Evolutionary conservation across 2,329 filamentous ascomycete species (phyloP).

Genomic region (Apiospora hydei): DNA sequence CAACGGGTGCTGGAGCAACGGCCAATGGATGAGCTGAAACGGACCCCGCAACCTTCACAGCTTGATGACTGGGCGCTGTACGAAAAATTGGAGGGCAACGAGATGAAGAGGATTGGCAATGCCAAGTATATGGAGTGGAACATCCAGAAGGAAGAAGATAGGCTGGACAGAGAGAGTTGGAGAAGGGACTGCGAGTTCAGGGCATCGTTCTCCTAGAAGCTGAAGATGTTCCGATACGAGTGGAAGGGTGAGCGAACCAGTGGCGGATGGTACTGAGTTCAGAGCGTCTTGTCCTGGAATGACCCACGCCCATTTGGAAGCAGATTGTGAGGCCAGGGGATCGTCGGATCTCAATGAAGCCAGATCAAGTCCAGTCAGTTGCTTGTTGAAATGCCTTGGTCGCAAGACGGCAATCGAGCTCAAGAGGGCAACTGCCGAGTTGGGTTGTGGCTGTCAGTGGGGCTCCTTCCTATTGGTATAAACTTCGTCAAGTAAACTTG

Average conservation of each 20-base stretch:
- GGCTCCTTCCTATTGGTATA: not conserved
- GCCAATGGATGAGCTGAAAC: constrained; percentile 50
- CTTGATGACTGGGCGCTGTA: constrained; percentile 63
- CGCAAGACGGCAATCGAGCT: not conserved
- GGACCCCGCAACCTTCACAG: constrained; percentile 61
- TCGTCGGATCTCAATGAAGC: not conserved
- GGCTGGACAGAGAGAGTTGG: constrained; percentile 33
- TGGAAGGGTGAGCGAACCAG: not conserved
- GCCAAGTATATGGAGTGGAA: constrained; percentile 51
- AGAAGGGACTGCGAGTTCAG: constrained; percentile 34
- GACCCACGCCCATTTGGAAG: not conserved
- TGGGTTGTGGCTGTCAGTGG: not conserved
- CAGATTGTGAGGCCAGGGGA: too few relatives aligned
- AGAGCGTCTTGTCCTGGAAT: not conserved
- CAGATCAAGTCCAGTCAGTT: not conserved
- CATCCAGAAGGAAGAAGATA: constrained; percentile 32
- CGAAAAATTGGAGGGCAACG: constrained; percentile 53
- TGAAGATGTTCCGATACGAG: not conserved
- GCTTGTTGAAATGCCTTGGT: not conserved
- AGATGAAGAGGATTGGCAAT: constrained; percentile 48
- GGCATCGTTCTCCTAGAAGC: constrained; percentile 32
- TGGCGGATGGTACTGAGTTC: not conserved
- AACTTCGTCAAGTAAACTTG: not conserved
- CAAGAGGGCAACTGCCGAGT: not conserved
- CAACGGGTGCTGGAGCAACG: constrained; percentile 52